These are phyloP conservation scores for Bondarzewia mesenterica DNA, from an alignment of 1,284 basidiomycete genomes.

Conservation along the genomic window DNA sequence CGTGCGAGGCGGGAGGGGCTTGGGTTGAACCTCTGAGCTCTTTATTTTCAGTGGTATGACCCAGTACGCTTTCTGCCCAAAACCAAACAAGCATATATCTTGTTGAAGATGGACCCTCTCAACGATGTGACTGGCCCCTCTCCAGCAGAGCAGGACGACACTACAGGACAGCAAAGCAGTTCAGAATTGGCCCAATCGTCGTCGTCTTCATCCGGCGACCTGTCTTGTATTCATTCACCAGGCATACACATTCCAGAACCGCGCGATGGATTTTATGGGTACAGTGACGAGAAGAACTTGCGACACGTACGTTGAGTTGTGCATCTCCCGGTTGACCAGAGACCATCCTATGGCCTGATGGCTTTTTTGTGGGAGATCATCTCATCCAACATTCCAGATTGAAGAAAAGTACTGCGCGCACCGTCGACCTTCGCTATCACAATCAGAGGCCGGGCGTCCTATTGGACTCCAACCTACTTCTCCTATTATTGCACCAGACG, in stretches of 20 bases:
- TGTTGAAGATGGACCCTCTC: too few relatives aligned
- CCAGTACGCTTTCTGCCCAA: too few relatives aligned
- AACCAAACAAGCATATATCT: too few relatives aligned
- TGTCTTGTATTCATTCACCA: constrained; percentile 10
- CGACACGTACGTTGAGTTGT: constrained; percentile 58
- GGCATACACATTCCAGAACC: constrained; percentile 47
- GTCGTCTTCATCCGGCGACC: not conserved
- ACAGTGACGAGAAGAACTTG: constrained; percentile 64
- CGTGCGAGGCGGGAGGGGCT: too few relatives aligned
- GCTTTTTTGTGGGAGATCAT: too few relatives aligned
- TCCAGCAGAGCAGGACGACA: too few relatives aligned
- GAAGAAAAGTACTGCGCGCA: constrained; percentile 65
- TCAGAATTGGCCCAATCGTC: not conserved
- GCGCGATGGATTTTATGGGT: constrained; percentile 68
- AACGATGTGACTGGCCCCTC: too few relatives aligned
- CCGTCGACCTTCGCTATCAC: constrained; percentile 34
- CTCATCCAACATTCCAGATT: constrained; percentile 44
- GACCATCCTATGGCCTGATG: not conserved
- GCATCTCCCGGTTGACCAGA: not conserved
- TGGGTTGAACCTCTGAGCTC: too few relatives aligned
- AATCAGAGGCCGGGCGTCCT: constrained; percentile 24
- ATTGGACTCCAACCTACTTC: not conserved
- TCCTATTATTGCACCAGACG: constrained; percentile 22
- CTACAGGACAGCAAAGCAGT: too few relatives aligned
- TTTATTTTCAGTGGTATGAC: too few relatives aligned